These are phyloP conservation scores for Diplosphaera chodatii DNA, from an alignment of 139 green algal genomes.

Conservation along the genomic window DNA sequence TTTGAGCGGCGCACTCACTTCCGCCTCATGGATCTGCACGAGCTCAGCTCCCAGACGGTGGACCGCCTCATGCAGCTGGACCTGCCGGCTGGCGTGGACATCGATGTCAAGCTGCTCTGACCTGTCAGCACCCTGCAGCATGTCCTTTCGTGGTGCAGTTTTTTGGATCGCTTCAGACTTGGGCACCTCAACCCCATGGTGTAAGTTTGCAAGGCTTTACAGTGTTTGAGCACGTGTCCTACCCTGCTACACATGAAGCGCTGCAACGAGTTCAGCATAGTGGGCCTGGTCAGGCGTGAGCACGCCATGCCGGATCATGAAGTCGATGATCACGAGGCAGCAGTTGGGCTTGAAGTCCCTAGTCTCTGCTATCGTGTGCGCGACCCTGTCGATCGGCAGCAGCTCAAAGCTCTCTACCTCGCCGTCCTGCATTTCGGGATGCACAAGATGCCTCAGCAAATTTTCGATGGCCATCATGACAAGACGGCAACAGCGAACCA, in stretches of 20 bases:
- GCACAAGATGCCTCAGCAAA: too few relatives aligned
- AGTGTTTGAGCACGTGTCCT: too few relatives aligned
- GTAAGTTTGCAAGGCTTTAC: too few relatives aligned
- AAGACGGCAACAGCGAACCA: too few relatives aligned
- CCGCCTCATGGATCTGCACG: constrained; percentile 69
- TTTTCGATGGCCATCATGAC: too few relatives aligned
- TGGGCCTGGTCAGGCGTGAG: constrained; percentile 49
- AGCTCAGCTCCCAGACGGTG: constrained; percentile 62
- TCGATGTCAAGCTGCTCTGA: constrained; percentile 56
- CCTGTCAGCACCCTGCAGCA: too few relatives aligned
- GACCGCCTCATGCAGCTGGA: constrained; percentile 81
- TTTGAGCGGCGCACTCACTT: constrained; percentile 76
- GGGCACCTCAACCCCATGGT: too few relatives aligned
- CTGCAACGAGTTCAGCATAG: constrained; percentile 60
- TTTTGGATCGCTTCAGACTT: too few relatives aligned
- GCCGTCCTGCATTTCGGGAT: constrained; percentile 20
- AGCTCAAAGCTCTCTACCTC: constrained; percentile 84
- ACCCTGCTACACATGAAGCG: too few relatives aligned
- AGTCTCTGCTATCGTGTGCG: constrained; percentile 37
- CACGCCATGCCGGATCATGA: constrained; percentile 67
- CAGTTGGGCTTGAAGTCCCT: constrained; percentile 94
- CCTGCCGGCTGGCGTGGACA: constrained; percentile 73
- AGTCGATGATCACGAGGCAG: constrained; percentile 85
- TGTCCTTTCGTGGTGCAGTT: too few relatives aligned
- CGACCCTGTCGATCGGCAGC: constrained; percentile 59